Conservation (phyloP, 169 alveolate species). For the Toxoplasma gondii region DNA sequence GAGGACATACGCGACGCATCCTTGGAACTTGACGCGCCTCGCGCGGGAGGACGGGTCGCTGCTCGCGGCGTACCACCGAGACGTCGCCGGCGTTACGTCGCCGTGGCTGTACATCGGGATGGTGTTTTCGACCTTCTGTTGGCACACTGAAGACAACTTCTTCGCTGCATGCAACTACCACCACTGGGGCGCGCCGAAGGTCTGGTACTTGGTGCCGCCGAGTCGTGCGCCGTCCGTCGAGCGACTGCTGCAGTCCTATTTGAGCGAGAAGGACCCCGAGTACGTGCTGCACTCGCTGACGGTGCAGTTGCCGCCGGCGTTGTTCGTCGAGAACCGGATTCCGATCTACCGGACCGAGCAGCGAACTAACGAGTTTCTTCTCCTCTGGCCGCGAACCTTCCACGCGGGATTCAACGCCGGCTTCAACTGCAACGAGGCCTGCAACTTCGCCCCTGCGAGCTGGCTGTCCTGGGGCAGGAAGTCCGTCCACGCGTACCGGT, state of each 20-base stretch:
- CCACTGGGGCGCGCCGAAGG: slow-evolving; percentile 94
- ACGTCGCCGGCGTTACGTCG: slow-evolving; percentile 92
- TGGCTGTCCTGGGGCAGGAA: slow-evolving; percentile 87
- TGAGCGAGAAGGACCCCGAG: slow-evolving; percentile 73
- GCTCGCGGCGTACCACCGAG: slow-evolving; percentile 75
- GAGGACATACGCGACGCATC: slow-evolving; percentile 59
- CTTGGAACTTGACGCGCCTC: slow-evolving; percentile 80
- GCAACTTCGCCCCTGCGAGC: slow-evolving; percentile 90
- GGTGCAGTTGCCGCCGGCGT: slow-evolving; percentile 88
- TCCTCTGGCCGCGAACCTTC: slow-evolving; percentile 90
- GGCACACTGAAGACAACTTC: slow-evolving; percentile 97
- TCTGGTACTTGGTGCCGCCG: slow-evolving; percentile 93
- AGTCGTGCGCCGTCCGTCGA: slow-evolving; percentile 86
- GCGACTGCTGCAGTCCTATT: slow-evolving; percentile 75
- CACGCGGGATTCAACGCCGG: slow-evolving; percentile 95
- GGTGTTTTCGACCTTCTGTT: slow-evolving; percentile 92
- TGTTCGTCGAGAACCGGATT: slow-evolving; percentile 83
- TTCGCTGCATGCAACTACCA: slow-evolving; percentile 92
- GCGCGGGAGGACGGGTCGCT: slow-evolving; percentile 82
- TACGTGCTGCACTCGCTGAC: slow-evolving; percentile 81
- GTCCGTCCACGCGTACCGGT: slow-evolving; percentile 77
- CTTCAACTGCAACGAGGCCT: slow-evolving; percentile 96
- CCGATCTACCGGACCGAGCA: slow-evolving; percentile 87
- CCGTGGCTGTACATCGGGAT: slow-evolving; percentile 94
- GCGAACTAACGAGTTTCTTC: slow-evolving; percentile 89